These are phyloP conservation scores for Stereum hirsutum DNA, from an alignment of 1,284 basidiomycete genomes.

Conservation along the genomic window DNA sequence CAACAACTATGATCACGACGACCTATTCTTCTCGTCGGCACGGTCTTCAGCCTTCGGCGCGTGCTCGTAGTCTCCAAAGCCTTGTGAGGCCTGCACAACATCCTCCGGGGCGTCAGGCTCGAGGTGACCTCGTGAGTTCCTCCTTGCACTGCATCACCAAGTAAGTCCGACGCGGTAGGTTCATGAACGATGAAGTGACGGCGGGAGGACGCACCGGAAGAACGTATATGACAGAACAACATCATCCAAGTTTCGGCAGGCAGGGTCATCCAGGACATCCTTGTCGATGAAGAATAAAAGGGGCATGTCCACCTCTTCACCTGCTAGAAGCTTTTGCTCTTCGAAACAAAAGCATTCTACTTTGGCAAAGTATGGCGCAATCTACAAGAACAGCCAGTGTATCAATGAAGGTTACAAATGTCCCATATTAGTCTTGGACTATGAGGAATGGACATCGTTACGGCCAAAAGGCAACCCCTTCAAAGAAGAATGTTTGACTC, in stretches of 20 bases:
- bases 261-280: constrained; percentile 89
- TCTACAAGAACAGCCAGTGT: constrained; percentile 35
- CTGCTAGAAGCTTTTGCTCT: constrained; percentile 91
- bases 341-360: constrained; percentile 99
- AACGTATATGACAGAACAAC: constrained; percentile 96
- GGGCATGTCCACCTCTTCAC: constrained; percentile 97
- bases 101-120: constrained; percentile 83
- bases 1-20: not conserved
- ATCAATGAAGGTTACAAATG: not conserved
- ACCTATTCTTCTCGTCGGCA: constrained; percentile 4
- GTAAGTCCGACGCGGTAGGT: too few species aligned
- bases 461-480: not conserved
- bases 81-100: constrained; percentile 67
- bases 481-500: constrained; percentile 18
- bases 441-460: not conserved
- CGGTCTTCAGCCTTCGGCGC: constrained; percentile 22
- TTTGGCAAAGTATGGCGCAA: constrained; percentile 98
- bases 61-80: constrained; percentile 59
- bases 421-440: not conserved
- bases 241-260: constrained; percentile 81
- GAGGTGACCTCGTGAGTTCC: constrained; percentile 74
- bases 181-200: constrained; percentile 5
- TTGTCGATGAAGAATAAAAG: constrained; percentile 98
- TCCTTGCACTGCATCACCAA: constrained; percentile 56
- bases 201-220: constrained; percentile 62